Evolutionary conservation across 345 rosid species (phyloP).

Genomic region (Triadica sebifera): DNA sequence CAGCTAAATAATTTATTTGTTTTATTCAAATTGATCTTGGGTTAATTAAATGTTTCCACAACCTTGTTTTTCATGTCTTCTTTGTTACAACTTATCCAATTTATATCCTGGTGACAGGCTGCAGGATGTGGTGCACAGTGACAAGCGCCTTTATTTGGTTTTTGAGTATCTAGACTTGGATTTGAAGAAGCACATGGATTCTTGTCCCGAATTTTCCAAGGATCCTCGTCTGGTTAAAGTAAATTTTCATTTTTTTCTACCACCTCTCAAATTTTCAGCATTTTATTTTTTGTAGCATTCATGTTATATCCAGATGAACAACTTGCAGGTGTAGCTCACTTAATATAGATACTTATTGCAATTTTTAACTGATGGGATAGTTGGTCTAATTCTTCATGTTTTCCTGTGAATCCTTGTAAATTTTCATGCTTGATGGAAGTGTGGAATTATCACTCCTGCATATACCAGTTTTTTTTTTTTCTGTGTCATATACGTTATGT

Average conservation of each 20-base stretch:
- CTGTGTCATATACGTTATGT: not conserved
- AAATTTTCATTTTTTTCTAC: constrained; percentile 27
- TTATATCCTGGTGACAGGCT: constrained; percentile 46
- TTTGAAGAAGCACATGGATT: constrained; percentile 98
- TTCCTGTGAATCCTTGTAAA: not conserved
- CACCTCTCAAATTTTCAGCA: constrained; percentile 5
- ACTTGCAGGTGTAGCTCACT: not conserved
- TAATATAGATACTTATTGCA: not conserved
- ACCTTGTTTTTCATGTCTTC: not conserved
- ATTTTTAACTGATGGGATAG: not conserved
- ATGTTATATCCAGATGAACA: not conserved
- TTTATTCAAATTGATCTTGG: not conserved
- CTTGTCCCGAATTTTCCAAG: constrained; percentile 81
- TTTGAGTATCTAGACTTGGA: constrained; percentile 98
- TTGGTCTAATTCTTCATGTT: not conserved
- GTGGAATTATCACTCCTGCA: not conserved
- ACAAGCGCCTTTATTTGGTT: constrained; percentile 88
- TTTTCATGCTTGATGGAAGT: not conserved
- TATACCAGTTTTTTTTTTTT: not conserved
- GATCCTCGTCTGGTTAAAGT: constrained; percentile 81
- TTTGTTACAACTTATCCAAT: not conserved
- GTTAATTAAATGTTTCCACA: not conserved
- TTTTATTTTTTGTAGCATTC: not conserved
- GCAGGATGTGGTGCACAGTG: constrained; percentile 99
- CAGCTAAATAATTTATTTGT: not conserved